phyloP scores from a whole-genome alignment of 2,329 filamentous ascomycete species.

The Monilinia aucupariae region DNA sequence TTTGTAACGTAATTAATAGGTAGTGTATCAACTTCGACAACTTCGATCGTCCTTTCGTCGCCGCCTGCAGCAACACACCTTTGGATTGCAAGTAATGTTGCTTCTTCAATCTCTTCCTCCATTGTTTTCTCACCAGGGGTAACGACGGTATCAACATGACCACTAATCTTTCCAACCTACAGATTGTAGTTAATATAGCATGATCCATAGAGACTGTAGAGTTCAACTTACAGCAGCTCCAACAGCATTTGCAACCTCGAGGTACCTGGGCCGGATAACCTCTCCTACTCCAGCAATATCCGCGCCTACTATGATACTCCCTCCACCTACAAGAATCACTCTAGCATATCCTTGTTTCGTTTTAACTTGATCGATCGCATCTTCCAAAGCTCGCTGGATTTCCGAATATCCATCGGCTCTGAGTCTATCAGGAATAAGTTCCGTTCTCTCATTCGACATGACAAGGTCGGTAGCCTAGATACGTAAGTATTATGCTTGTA shows the following conservation, averaged over 20 bases:
- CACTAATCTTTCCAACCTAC: constrained; percentile 33
- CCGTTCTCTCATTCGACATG: constrained; percentile 4
- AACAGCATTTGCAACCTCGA: constrained; percentile 55
- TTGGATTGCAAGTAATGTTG: constrained; percentile 27
- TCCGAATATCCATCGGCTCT: constrained; percentile 24
- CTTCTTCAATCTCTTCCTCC: constrained; percentile 27
- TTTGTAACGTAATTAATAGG: constrained; percentile 33
- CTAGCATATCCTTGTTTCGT: constrained; percentile 47
- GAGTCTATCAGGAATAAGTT: constrained; percentile 19
- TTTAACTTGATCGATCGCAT: constrained; percentile 51
- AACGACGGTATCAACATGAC: constrained; percentile 29
- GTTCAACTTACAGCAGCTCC: constrained; percentile 48
- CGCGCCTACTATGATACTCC: constrained; percentile 44
- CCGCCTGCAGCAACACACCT: constrained; percentile 31
- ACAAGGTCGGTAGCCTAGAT: constrained; percentile 32
- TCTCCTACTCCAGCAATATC: constrained; percentile 46
- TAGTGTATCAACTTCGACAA: constrained; percentile 32
- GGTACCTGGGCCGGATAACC: constrained; percentile 46
- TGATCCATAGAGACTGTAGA: neutral
- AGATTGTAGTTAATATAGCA: neutral
- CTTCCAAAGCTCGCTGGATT: constrained; percentile 43
- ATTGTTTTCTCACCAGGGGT: constrained; percentile 27
- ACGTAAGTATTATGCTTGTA: constrained; percentile 35
- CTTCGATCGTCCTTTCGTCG: constrained; percentile 27
- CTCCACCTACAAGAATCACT: constrained; percentile 53